Evolutionary conservation across 345 rosid species (phyloP).

Genomic region (Brassica cretica): DNA sequence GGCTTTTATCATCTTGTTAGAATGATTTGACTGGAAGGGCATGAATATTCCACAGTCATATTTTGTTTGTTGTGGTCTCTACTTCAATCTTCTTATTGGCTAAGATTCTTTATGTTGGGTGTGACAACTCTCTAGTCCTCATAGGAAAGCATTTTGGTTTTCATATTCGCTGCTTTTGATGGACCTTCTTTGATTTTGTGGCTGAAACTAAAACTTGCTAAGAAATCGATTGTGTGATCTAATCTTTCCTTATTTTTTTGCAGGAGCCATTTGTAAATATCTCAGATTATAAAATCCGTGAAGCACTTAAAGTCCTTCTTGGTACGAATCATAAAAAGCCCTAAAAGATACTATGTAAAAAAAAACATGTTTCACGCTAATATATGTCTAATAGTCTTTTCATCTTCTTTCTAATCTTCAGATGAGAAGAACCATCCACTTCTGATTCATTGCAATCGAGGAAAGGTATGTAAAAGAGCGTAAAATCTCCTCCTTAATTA

Average conservation of each 20-base stretch:
- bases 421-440: constrained; percentile 91
- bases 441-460: constrained; percentile 88
- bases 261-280: constrained; percentile 90
- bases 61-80: constrained; percentile 16
- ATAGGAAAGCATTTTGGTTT: constrained; percentile 25
- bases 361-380: neutral
- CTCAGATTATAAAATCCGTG: constrained; percentile 73
- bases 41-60: constrained; percentile 27
- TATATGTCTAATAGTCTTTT: neutral
- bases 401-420: constrained; percentile 30
- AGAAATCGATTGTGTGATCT: constrained; percentile 5
- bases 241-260: neutral
- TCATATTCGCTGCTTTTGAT: constrained; percentile 16
- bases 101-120: constrained; percentile 27
- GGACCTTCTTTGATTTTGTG: constrained; percentile 31
- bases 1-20: constrained; percentile 16
- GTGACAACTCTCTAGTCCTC: constrained; percentile 34
- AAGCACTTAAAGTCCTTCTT: constrained; percentile 82
- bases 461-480: constrained; percentile 61
- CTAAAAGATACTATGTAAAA: neutral
- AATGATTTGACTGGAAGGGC: constrained; percentile 22
- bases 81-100: constrained; percentile 9
- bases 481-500: neutral
- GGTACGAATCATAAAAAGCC: constrained; percentile 51
- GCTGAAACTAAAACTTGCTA: neutral